Evolutionary conservation across 164 flowering plant genomes (phyloP), one percentile per base, ranked within the genome.

Genomic region (Hamamelis virginiana): DNA sequence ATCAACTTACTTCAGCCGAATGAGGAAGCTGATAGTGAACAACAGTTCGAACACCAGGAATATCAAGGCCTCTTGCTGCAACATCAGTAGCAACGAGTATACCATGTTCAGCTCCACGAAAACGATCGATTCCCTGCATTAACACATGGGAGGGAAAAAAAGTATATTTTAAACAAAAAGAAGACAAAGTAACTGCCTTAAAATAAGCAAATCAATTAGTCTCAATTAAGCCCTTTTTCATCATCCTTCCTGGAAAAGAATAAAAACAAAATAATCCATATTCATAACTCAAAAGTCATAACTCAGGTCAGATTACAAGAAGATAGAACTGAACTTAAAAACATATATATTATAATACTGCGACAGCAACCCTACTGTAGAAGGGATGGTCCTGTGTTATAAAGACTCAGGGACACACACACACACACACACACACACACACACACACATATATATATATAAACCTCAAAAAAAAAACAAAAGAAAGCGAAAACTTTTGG

Each of bases 1-100:
- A 13, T 51, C 38, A 16, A 44, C 86, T 64, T 78, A 92, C 97
- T 69, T 95, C 98, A 43, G 97, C 97, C 46, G 97, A 84, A 84
- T 86, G 97, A 63, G 98, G 98, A 71, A 95, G 91, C 77, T 95
- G 98, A 79, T 89, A 95, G 81, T 95, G 98, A 75, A 95, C 79
- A 75, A 95, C 94, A 64, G 97, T 95, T 65, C 98, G 82, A 67
- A 95, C 91, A 76, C 92, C 94, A 65, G 87, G 91, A 72, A 95
- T 87, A 77, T 95, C 98, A 63, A 95, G 87, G 55, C 98, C 98
- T 74, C 98, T 83, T 46, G 98, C 98, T 43, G 97, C 97, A 78
- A 91, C 87, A 84, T 95, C 97, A 70, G 97, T 95, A 50, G 97
- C 98, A 80, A 92, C 78, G 67, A 95, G 97, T 67, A 86, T 72